Percentiles rank a stretch among this genome's conserved stretches.
phyloP scores from a whole-genome alignment of 1,284 basidiomycete genomes.

The Puccinia sorghi region DNA sequence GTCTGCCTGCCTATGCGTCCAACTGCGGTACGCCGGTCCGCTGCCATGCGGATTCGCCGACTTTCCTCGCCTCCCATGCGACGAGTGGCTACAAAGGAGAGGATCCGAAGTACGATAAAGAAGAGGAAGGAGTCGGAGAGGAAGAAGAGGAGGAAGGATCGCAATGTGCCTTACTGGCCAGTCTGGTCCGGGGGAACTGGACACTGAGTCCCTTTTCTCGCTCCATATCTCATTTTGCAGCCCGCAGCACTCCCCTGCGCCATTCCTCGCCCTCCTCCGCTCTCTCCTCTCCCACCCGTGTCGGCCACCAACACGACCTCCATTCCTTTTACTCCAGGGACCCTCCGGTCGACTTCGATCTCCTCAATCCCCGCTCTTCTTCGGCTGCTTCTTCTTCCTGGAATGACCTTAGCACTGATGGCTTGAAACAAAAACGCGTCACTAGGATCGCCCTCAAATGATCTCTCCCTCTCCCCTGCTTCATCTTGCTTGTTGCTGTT shows the following conservation, averaged over 20 bases:
- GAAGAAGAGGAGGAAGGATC: background rate
- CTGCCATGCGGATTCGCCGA: background rate
- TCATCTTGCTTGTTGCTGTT: too few species aligned
- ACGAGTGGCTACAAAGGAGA: background rate
- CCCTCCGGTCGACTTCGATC: background rate
- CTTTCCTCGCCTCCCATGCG: background rate
- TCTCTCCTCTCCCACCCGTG: constrained; percentile 1
- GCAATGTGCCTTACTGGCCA: constrained; percentile 38
- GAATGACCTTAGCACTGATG: background rate
- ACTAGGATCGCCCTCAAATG: constrained; percentile 20
- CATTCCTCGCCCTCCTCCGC: background rate
- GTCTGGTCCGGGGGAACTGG: constrained; percentile 33
- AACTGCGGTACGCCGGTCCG: constrained; percentile 4
- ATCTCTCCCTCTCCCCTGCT: background rate
- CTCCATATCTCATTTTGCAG: constrained; percentile 35
- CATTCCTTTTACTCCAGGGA: constrained; percentile 26
- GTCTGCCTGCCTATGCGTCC: constrained; percentile 25
- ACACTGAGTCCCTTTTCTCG: constrained; percentile 40
- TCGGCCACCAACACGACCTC: background rate
- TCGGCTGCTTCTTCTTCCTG: too few species aligned
- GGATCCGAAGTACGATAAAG: background rate
- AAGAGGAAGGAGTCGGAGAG: constrained; percentile 1
- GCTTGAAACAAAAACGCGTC: constrained; percentile 42
- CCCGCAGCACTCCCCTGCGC: constrained; percentile 24
- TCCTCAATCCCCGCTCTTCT: background rate